Percentiles rank a stretch among this genome's conserved stretches.
phyloP scores from a whole-genome alignment of 306 rosid species.

The Fragaria nilgerrensis region DNA sequence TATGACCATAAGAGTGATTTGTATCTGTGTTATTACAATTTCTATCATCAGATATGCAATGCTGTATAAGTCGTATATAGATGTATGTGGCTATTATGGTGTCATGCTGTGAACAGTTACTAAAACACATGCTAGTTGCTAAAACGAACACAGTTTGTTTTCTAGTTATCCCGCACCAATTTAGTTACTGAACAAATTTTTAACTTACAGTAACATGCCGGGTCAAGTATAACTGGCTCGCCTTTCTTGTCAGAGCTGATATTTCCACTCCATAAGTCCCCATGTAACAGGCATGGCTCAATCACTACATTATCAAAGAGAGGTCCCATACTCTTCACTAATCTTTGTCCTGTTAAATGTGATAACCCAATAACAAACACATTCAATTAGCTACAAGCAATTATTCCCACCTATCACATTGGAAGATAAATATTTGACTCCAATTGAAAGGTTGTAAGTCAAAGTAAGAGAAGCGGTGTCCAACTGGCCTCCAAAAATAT shows the following conservation, averaged over 20 bases:
- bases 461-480: not conserved
- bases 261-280: conserved; percentile 98
- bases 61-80: not conserved
- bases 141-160: not conserved
- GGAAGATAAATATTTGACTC: not conserved
- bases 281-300: conserved; percentile 91
- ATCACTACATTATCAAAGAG: conserved; percentile 60
- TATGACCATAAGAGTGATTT: not conserved
- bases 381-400: not conserved
- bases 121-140: not conserved
- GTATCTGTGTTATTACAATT: not conserved
- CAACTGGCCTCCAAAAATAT: not conserved
- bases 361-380: conserved; percentile 6
- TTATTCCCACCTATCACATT: not conserved
- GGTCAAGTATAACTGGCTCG: conserved; percentile 88
- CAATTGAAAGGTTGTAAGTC: not conserved
- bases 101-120: not conserved
- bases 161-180: not conserved
- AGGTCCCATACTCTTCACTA: conserved; percentile 64
- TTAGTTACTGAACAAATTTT: conserved; percentile 10
- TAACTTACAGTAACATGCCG: conserved; percentile 97
- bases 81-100: not conserved
- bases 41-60: not conserved
- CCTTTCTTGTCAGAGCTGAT: conserved; percentile 79
- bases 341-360: conserved; percentile 62